Conservation (phyloP, 768 basidiomycete species). For the Polyporus arcularius region DNA sequence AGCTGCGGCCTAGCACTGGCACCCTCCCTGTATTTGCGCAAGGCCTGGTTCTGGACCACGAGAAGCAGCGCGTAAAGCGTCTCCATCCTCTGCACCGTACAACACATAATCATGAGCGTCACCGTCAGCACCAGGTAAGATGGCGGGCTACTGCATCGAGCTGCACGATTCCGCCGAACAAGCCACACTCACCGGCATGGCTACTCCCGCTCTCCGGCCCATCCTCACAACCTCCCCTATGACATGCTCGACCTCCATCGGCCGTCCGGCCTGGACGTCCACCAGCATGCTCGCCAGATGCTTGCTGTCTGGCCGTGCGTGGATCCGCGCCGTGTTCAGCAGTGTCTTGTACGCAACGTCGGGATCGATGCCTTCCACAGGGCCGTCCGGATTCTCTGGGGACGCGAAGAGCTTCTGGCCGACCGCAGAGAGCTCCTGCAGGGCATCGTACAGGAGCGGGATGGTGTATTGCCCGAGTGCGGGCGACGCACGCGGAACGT, state of each 20-base stretch:
- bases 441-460: conserved; percentile 46
- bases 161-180: no score
- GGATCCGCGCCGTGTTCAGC: conserved; percentile 38
- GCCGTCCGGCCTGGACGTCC: conserved; percentile 52
- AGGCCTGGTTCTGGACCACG: conserved; percentile 63
- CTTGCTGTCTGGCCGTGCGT: conserved; percentile 43
- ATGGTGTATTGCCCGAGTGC: conserved; percentile 44
- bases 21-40: conserved; percentile 30
- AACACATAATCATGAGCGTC: neutral
- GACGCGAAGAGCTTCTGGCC: conserved; percentile 51
- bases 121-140: no score
- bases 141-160: no score
- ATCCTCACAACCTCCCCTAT: conserved; percentile 61
- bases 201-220: conserved; percentile 45
- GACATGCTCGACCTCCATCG: conserved; percentile 70
- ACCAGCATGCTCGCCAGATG: conserved; percentile 66
- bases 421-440: conserved; percentile 48
- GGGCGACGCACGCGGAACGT: conserved; percentile 23
- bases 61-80: conserved; percentile 58
- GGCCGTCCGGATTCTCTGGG: conserved; percentile 24
- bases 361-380: conserved; percentile 47
- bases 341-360: conserved; percentile 42
- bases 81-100: conserved; percentile 51
- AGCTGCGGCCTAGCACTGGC: neutral
- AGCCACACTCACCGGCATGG: conserved; percentile 46